Base-by-base conservation (phyloP, 495 filamentous ascomycete genomes). In the Penicillium alfredii region DNA sequence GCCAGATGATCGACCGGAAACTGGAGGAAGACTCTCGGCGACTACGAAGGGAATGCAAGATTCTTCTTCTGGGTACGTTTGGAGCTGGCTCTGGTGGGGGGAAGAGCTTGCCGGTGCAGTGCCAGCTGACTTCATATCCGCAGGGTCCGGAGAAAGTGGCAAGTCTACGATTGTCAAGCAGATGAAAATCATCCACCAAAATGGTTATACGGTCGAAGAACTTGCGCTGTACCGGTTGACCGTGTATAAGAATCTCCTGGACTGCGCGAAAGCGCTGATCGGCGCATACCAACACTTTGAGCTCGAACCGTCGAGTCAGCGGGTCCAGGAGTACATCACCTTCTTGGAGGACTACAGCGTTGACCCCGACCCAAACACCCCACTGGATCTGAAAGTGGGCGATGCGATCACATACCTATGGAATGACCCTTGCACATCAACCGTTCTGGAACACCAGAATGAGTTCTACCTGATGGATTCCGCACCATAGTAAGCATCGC, bases 391-490 rank as follows among this genome's bases (percentile, higher is more conserved):
- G 28, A 78, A 79, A 44, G 80, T 96, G 10, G 88, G 86, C 21
- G 72, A 82, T 40, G 90, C 93, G 6, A 76, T 96, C 35, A 80
- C 81, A 28, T 78, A 83, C 25, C 63, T 98, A 57, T 98, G 92
- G 92, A 82, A 82, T 45, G 92, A 98, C 53, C 79, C 82, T 16
- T 83, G 81, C 47, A 88, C 87, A 55, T 80, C 85, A 30, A 77
- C 74, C 41, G 73, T 94, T 14, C 78, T 98, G 73, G 90, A 95
- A 50, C 84, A 88, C 56, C 84, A 94, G 57, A 94, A 84, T 66
- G 92, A 98, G 64, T 98, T 98, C 55, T 98, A 98, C 55, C 66
- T 98, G 45, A 98, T 98, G 92, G 92, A 98, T 64, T 97, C 92
- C 13, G 92, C 92, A 19, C 90, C 89, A 65, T 98, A 98, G 90